Base-by-base conservation (phyloP, 441 rosid species). In the Croton laevigatus region DNA sequence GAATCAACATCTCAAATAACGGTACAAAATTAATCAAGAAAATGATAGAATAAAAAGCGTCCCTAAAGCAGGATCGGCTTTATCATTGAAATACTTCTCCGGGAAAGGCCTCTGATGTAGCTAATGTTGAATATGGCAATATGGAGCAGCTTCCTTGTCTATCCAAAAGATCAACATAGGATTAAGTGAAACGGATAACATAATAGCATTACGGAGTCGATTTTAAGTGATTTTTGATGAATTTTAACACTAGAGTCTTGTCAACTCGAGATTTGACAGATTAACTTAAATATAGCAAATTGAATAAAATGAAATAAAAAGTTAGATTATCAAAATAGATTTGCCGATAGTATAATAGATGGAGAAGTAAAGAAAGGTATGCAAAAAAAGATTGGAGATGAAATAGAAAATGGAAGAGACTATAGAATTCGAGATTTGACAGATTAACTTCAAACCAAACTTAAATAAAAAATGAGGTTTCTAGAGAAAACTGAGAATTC, bases 61-160 rank as follows among this genome's bases (percentile, higher is more conserved):
- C 66, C 76, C 76, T 66, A 73, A 61, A 53, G 98, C 98, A 46
- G 99, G 98, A 82, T 91, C 96, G 48, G 93, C 85, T 79, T 96
- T 93, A 36, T 96, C 98, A 48, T 83, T 91, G 89, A 93, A 93
- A 80, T 91, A 96, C 73, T 91, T 91, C 79, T 96, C 98, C 0
- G 97, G 98, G 71, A 96, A 73, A 96, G 87, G 14, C 97, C 99
- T 83, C 97, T 88, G 60, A 96, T 89, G 80, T 96, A 96, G 72
- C 97, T 96, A 76, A 93, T 93, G 66, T 96, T 96, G 87, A 96
- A 96, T 66, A 91, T 90, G 37, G 97, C 96, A 59, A 96, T 93
- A 14, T 97, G 94, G 19, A 96, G 97, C 82, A 91, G 73, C 79
- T 91, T 93, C 86, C 97, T 85, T 11, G 97, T 90, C 74, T 62